Evolutionary conservation across 768 basidiomycete species (phyloP).

Genomic region (Exsudoporus frostii): DNA sequence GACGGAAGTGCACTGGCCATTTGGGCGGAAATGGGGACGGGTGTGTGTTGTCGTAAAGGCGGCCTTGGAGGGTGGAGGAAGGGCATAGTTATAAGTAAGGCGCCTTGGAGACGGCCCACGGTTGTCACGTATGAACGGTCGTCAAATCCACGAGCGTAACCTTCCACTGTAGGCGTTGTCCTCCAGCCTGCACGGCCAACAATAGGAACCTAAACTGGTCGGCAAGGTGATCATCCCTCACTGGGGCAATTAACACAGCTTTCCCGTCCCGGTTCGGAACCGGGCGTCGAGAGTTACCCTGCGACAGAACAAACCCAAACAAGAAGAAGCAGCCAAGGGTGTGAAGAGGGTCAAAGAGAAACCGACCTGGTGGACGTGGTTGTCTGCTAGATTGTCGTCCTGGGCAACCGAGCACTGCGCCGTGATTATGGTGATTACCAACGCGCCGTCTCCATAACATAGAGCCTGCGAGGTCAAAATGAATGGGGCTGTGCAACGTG

Average conservation of each 20-base stretch:
- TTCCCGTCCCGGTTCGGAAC: constrained; percentile 15
- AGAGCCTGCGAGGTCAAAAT: not conserved
- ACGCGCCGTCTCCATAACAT: constrained; percentile 8
- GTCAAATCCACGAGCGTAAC: constrained; percentile 28
- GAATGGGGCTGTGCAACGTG: constrained; percentile 7
- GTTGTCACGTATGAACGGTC: constrained; percentile 35
- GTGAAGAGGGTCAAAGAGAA: not conserved
- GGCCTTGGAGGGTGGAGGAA: constrained; percentile 16
- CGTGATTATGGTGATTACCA: constrained; percentile 18
- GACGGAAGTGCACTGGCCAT: constrained; percentile 75
- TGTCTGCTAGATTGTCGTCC: constrained; percentile 5
- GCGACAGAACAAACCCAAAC: not conserved
- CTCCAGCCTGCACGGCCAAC: constrained; percentile 31
- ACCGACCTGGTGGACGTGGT: not conserved
- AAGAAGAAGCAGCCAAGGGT: not conserved
- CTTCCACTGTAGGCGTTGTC: constrained; percentile 24
- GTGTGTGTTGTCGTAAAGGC: constrained; percentile 15
- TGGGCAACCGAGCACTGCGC: constrained; percentile 4
- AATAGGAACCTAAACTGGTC: constrained; percentile 51
- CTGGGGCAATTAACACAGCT: constrained; percentile 19
- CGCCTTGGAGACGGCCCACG: constrained; percentile 37
- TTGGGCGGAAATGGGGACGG: constrained; percentile 32
- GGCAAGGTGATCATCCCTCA: constrained; percentile 55
- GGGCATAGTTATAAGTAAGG: constrained; percentile 29
- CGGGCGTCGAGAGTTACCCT: constrained; percentile 3